Percentiles rank a stretch among this genome's conserved stretches.
Conservation (phyloP, 371 early-diverging fungal species). For the Coemansia sp. region DNA sequence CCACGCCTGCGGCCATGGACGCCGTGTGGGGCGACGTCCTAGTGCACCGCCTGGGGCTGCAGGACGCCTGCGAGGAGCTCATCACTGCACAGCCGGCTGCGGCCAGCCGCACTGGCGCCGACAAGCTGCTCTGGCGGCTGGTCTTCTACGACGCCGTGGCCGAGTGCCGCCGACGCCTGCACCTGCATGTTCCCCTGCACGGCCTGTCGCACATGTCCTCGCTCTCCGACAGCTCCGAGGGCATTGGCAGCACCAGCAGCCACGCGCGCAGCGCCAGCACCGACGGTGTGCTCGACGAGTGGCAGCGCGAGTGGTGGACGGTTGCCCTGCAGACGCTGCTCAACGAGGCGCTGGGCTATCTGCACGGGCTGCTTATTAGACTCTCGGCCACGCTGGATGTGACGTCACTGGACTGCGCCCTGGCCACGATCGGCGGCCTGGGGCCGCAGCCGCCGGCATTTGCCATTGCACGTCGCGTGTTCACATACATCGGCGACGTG, state of each 20-base stretch:
- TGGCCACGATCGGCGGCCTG: conserved; percentile 2
- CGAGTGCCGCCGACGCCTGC: conserved; percentile 43
- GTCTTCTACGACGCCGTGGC: conserved; percentile 40
- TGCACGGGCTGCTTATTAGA: conserved; percentile 21
- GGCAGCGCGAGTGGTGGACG: conserved; percentile 42
- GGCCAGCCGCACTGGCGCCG: conserved; percentile 19
- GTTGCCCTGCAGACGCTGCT: conserved; percentile 25
- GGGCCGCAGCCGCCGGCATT: conserved; percentile 6
- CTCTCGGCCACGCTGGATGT: conserved; percentile 4
- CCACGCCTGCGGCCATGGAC: conserved; percentile 22
- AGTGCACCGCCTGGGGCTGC: conserved; percentile 28
- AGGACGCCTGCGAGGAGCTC: conserved; percentile 32
- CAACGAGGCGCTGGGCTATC: conserved; percentile 39
- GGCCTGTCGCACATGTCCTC: conserved; percentile 32
- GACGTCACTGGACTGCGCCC: conserved; percentile 9
- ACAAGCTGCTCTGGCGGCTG: conserved; percentile 31
- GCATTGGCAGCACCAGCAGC: conserved; percentile 1
- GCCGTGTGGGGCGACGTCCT: conserved; percentile 38
- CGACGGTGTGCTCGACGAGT: conserved; percentile 22
- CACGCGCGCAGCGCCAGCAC: conserved; percentile 11
- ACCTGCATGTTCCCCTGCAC: conserved; percentile 21
- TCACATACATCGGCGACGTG: conserved; percentile 33
- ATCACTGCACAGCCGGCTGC: conserved; percentile 12
- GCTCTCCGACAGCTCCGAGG: conserved; percentile 11
- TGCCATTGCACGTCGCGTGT: conserved; percentile 29